Evolutionary conservation across 345 rosid genomes (phyloP).

Genomic region (Laguncularia racemosa): DNA sequence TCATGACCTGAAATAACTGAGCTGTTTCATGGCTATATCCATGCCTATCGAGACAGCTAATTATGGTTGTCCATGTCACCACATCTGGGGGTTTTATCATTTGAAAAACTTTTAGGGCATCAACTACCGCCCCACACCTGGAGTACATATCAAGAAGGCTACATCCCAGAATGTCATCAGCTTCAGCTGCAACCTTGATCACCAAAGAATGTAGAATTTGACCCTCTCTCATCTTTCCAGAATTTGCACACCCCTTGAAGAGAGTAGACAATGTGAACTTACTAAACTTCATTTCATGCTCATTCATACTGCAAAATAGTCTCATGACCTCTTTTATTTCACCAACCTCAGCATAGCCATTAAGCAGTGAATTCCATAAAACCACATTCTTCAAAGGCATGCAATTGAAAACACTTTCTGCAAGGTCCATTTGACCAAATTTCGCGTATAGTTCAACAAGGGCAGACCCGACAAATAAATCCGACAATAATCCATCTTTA

Average conservation of each 20-base stretch:
- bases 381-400: constrained; percentile 33
- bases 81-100: constrained; percentile 28
- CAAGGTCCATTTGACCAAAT: constrained; percentile 29
- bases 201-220: constrained; percentile 31
- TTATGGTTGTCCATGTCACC: constrained; percentile 36
- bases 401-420: constrained; percentile 23
- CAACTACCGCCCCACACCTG: constrained; percentile 28
- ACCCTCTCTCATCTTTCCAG: constrained; percentile 26
- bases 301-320: constrained; percentile 28
- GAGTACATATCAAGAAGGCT: constrained; percentile 41
- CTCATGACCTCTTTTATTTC: constrained; percentile 17
- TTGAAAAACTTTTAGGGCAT: constrained; percentile 31
- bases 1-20: constrained; percentile 28
- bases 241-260: constrained; percentile 26
- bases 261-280: constrained; percentile 29
- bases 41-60: constrained; percentile 30
- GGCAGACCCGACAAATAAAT: constrained; percentile 37
- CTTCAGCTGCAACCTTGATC: constrained; percentile 25
- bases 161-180: constrained; percentile 33
- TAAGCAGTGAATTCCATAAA: constrained; percentile 36
- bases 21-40: constrained; percentile 25
- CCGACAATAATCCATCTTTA: constrained; percentile 24
- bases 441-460: constrained; percentile 43
- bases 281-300: constrained; percentile 23
- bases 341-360: constrained; percentile 33